Evolutionary conservation across 805 yeast species (phyloP).

Genomic region (Metschnikowia hibisci): DNA sequence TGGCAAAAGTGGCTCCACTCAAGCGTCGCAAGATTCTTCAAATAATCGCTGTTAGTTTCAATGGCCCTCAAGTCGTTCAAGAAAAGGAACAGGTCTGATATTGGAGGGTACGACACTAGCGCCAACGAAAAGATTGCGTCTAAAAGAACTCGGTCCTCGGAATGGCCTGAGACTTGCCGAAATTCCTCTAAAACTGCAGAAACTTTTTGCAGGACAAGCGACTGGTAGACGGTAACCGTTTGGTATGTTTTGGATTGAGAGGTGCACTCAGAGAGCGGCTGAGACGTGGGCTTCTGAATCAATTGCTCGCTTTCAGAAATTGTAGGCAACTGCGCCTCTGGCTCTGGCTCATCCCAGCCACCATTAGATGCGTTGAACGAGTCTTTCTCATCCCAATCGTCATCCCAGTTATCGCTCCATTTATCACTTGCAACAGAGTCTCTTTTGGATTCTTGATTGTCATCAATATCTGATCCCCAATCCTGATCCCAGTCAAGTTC

Average conservation of each 20-base stretch:
- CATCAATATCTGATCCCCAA: conserved; percentile 19
- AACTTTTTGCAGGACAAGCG: conserved; percentile 21
- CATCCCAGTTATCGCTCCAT: conserved; percentile 15
- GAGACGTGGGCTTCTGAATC: background rate
- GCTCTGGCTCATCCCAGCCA: background rate
- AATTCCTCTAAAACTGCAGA: conserved; percentile 23
- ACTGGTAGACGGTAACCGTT: conserved; percentile 2
- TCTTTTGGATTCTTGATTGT: conserved; percentile 4
- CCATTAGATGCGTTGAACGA: background rate
- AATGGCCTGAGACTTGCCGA: conserved; percentile 18
- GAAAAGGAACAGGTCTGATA: conserved; percentile 30
- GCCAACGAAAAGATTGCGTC: conserved; percentile 31
- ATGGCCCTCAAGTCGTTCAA: conserved; percentile 34
- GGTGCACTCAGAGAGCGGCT: background rate
- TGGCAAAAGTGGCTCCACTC: conserved; percentile 22
- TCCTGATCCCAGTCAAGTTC: conserved; percentile 16
- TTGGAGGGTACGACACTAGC: conserved; percentile 29
- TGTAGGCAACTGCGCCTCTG: background rate
- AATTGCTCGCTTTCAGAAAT: background rate
- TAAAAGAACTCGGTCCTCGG: conserved; percentile 19
- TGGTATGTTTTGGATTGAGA: background rate
- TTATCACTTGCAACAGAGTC: conserved; percentile 9
- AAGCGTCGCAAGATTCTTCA: conserved; percentile 17
- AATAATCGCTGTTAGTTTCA: conserved; percentile 10
- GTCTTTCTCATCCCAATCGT: conserved; percentile 16